Percentiles rank a stretch among this genome's conserved stretches.
Evolutionary conservation across 495 filamentous ascomycete genomes (phyloP).

Genomic region (Xylaria scruposa): DNA sequence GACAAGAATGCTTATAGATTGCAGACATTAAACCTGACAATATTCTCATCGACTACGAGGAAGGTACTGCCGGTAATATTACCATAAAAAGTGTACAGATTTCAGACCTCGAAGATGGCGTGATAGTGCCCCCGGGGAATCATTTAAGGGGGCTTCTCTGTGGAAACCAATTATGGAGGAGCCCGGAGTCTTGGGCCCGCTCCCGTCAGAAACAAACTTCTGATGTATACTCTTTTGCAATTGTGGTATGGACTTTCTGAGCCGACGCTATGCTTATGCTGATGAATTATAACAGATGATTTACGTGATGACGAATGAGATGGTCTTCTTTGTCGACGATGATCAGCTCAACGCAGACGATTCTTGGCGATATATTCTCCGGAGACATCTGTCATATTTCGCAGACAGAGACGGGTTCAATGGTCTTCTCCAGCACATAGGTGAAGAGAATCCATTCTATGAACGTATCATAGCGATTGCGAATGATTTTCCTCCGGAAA

Average conservation of each 20-base stretch:
- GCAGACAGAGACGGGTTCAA: conserved; percentile 27
- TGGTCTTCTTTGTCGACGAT: conserved; percentile 22
- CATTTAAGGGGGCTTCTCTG: too few relatives aligned
- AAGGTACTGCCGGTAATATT: background rate
- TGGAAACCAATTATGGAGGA: background rate
- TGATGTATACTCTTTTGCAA: conserved; percentile 34
- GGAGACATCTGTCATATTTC: conserved; percentile 26
- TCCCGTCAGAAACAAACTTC: conserved; percentile 27
- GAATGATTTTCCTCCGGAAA: conserved; percentile 20
- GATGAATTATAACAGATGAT: background rate
- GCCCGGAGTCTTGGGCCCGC: conserved; percentile 34
- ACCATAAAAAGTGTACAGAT: conserved; percentile 31
- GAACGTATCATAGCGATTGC: conserved; percentile 10
- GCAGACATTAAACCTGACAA: conserved; percentile 41
- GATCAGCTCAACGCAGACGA: conserved; percentile 13
- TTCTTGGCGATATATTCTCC: conserved; percentile 26
- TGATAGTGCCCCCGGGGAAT: conserved; percentile 24
- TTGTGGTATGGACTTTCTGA: conserved; percentile 21
- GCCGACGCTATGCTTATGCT: too few relatives aligned
- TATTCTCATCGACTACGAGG: conserved; percentile 36
- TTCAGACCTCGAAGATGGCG: conserved; percentile 29
- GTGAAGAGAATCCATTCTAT: conserved; percentile 31
- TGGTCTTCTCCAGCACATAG: conserved; percentile 28
- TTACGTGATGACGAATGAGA: conserved; percentile 28
- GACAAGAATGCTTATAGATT: background rate